Evolutionary conservation across 441 rosid genomes (phyloP), one percentile per base, ranked within the genome.

Genomic region (Brassica hybrid): DNA sequence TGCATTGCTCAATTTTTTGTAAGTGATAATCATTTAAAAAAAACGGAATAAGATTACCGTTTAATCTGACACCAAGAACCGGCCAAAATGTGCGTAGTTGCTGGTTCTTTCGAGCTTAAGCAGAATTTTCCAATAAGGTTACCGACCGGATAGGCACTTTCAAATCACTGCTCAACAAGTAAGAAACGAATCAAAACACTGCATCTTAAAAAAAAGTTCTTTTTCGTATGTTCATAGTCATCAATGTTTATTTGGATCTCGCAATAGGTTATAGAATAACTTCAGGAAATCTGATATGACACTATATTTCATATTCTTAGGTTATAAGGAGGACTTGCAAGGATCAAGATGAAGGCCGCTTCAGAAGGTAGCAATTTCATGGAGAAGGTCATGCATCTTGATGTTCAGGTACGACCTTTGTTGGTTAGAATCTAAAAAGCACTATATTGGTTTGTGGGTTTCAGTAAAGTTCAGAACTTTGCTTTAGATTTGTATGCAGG

Each of bases 391-490:
- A 32, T 79, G 48, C 85, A 85, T 75, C 83, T 83, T 17, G 6
- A 71, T 52, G 87, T 81, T 60, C 85, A 84, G 84, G 90, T 87
- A 63, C 56, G 12, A 48, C n/a, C 58, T 67, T 59, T n/a, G n/a
- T 73, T 0, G 50, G n/a, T n/a, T n/a, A n/a, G 27, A 23, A 23
- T 23, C 27, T 23, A 23, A 23, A 23, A 23, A 23, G 3, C 1
- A 23, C 27, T 23, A 23, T 23, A 23, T 23, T 23, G 27, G 27
- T 23, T 23, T 23, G 27, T 23, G 27, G 27, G 27, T 23, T 23
- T 23, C 27, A 3, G 27, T 23, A 23, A 3, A 23, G 27, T 23
- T 23, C 2, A 23, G 27, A 23, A 23, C 27, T 23, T 23, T 23
- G 1, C 27, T 23, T 23, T 23, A 23, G 3, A 23, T 23, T 23